Evolutionary conservation across 2,329 filamentous ascomycete genomes (phyloP), one percentile per base, ranked within the genome.

Genomic region (Rhynchosporium secalis): DNA sequence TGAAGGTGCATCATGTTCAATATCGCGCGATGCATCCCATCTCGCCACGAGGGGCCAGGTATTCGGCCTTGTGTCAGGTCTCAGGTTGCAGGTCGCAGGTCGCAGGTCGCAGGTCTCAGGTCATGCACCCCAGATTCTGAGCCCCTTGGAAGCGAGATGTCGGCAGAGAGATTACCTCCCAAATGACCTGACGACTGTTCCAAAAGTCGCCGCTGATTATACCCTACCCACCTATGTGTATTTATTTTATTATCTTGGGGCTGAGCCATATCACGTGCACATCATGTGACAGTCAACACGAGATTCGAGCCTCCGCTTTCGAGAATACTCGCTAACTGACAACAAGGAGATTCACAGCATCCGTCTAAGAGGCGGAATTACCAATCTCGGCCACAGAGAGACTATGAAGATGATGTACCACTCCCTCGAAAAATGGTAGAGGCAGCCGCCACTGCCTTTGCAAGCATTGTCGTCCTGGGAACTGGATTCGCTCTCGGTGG

Each of bases 381-480:
- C 26, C 46, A 45, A 29, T 59, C 46, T 20, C 31, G 47, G 1
- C 28, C 33, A 13, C 57, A 48, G 38, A 63, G 45, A 28, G 31
- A 60, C 5, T 48, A 58, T 29, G 56, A 61, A 63, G 62, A 72
- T 70, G 59, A 64, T 29, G 36, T 62, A 33, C 48, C 65, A 5
- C 48, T 73, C 2, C 54, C 40, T 6, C 63, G 78, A 45, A 91
- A 88, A 72, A 90, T 92, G 85, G 76, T 86, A 59, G 90, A 94
- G 74, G 80, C 87, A 5, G 90, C 89, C 2, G 86, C 86, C 8
- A 92, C 90, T 0, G 92, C 90, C 0, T 82, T 91, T 63, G 88
- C 90, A 31, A 91, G 88, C 28, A 88, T 94, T 61, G 69, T 87
- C 10, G 85, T 94, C 15, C 78, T 94, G 38, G 90, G 87, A 69